Base-by-base conservation (phyloP, 192 early-diverging fungal genomes). In the Dissophora globulifera region DNA sequence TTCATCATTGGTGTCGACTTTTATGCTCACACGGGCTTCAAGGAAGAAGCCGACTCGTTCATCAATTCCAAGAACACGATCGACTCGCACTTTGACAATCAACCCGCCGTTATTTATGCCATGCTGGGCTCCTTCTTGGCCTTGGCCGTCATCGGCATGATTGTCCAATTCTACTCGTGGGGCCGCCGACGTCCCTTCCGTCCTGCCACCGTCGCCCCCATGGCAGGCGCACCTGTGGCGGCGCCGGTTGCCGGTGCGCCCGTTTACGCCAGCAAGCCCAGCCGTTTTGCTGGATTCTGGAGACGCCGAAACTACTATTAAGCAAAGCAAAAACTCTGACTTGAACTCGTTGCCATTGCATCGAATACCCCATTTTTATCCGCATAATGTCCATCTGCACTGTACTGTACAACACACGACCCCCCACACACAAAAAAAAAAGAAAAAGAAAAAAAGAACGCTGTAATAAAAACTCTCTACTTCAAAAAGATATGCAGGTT, bases 1-100 rank as follows among this genome's bases (percentile, higher is more conserved):
- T 43, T 79, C 13, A 58, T 82, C 27, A 63, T 65, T 16, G 81
- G 78, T 41, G n/a, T 82, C 23, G 81, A 82, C 46, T 50, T 82
- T 7, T 82, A 70, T 53, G 72, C 68, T 25, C 71, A 78, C 19
- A 82, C 81, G 29, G 81, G 81, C 13, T 82, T 82, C 51, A 51
- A 70, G 10, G 6, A 56, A 1, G 19, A 62, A 54, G 33, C 69
- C 1, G 60, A 71, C 20, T 62, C 69, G 38, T 71, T 71, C 54
- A 63, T 71, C 60, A 71, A 71, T 54, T 71, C 69, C 51, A 71
- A 71, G 69, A 62, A 26, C 53, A 50, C 29, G 16, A 47, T 69
- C 27, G 48, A 62, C 15, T 33, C 43, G 10, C 60, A 60, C 26
- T 52, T 57, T 27, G 52, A 32, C 20, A 45, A 15, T 1, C 29